phyloP scores from a whole-genome alignment of 1,284 basidiomycete genomes.

The Fomitopsis betulina region DNA sequence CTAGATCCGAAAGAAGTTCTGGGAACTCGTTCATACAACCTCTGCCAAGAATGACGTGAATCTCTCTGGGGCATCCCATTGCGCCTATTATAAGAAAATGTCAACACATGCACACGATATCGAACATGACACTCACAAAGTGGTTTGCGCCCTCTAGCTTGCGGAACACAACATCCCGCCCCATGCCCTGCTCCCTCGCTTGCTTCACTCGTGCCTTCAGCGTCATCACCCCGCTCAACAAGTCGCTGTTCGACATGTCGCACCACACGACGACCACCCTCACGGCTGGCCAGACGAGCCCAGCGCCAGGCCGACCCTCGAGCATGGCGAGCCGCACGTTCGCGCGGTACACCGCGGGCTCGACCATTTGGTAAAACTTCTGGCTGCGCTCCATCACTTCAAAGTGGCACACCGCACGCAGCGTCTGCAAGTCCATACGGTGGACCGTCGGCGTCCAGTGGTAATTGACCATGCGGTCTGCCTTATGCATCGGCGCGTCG shows the following conservation, averaged over 20 bases:
- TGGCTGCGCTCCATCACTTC: conserved; percentile 11
- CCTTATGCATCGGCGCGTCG: conserved; percentile 5
- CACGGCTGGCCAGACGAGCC: conserved; percentile 12
- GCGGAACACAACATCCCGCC: conserved; percentile 10
- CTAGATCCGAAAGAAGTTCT: no score
- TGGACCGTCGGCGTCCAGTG: conserved; percentile 11
- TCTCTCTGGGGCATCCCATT: conserved; percentile 21
- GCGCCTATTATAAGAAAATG: conserved; percentile 7
- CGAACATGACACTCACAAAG: conserved; percentile 15
- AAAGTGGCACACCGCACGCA: conserved; percentile 9
- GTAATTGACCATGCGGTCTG: not conserved
- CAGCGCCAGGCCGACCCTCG: conserved; percentile 6
- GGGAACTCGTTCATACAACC: conserved; percentile 11
- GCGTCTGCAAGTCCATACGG: conserved; percentile 11
- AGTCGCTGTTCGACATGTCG: conserved; percentile 13
- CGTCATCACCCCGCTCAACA: conserved; percentile 10
- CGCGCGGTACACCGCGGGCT: conserved; percentile 8
- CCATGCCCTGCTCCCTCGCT: conserved; percentile 3
- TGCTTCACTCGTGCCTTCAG: conserved; percentile 1
- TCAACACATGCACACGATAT: not conserved
- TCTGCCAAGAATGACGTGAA: conserved; percentile 12
- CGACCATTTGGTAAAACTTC: conserved; percentile 7
- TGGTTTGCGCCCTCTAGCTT: conserved; percentile 19
- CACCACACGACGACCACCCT: conserved; percentile 14
- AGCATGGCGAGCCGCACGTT: conserved; percentile 14